Evolutionary conservation across 345 rosid species (phyloP).

Genomic region (Psidium guajava): DNA sequence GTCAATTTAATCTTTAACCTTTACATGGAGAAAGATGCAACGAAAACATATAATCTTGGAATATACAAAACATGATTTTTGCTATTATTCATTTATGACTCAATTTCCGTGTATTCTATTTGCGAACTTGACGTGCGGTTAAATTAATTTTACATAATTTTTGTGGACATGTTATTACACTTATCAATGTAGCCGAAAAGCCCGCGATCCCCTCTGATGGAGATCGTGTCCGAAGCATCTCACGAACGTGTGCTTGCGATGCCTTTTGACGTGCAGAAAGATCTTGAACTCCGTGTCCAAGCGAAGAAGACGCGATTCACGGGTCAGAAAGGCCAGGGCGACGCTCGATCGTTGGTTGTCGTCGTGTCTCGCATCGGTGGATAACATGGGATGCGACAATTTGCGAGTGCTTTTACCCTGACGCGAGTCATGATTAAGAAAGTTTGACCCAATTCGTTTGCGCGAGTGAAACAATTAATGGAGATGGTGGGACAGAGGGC

Average conservation of each 20-base stretch:
- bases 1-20: background rate
- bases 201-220: background rate
- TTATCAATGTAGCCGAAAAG: background rate
- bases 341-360: background rate
- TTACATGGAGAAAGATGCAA: fast-evolving
- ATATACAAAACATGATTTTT: background rate
- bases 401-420: background rate
- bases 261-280: background rate
- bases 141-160: background rate
- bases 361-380: background rate
- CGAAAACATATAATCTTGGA: background rate
- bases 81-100: too few relatives aligned
- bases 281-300: background rate
- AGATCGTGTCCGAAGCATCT: background rate
- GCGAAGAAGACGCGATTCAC: background rate
- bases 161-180: background rate
- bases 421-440: background rate
- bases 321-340: background rate
- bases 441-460: background rate
- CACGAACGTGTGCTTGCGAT: background rate
- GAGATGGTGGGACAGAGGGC: background rate
- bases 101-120: too few relatives aligned
- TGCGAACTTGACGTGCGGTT: background rate
- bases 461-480: background rate
- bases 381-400: background rate